Percentiles rank a stretch among this genome's conserved stretches.
phyloP scores from a whole-genome alignment of 139 green algal species.

The Chlorella sorokiniana region DNA sequence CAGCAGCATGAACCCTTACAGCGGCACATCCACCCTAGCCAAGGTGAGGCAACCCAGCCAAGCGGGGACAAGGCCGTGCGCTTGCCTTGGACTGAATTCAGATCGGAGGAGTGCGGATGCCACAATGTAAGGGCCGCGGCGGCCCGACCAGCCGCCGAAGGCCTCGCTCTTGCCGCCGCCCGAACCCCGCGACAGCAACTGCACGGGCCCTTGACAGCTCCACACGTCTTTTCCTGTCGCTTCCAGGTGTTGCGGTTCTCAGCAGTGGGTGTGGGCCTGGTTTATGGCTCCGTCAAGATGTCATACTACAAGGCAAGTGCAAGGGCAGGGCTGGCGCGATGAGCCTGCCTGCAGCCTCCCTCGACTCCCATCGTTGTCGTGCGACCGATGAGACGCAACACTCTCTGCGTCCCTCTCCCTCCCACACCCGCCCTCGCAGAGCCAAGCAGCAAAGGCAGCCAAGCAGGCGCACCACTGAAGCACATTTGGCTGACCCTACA shows the following conservation, averaged over 20 bases:
- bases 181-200: too few relatives aligned
- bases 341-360: not conserved
- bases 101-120: too few relatives aligned
- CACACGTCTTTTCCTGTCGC: not conserved
- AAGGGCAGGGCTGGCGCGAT: not conserved
- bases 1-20: conserved; percentile 55
- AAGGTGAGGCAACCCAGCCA: conserved; percentile 22
- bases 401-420: not conserved
- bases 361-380: not conserved
- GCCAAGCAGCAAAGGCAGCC: conserved; percentile 40
- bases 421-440: conserved; percentile 1
- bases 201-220: too few relatives aligned
- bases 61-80: not conserved
- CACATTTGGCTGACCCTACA: not conserved
- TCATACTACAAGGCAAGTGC: conserved; percentile 43
- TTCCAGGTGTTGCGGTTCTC: conserved; percentile 55
- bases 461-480: conserved; percentile 36
- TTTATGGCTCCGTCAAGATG: conserved; percentile 60
- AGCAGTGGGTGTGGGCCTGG: conserved; percentile 44
- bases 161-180: not conserved
- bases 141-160: too few relatives aligned
- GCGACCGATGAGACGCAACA: not conserved
- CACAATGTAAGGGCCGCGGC: too few relatives aligned
- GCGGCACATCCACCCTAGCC: conserved; percentile 49
- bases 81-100: too few relatives aligned